Base-by-base conservation (phyloP, 1,284 basidiomycete species). In the Malassezia nana region DNA sequence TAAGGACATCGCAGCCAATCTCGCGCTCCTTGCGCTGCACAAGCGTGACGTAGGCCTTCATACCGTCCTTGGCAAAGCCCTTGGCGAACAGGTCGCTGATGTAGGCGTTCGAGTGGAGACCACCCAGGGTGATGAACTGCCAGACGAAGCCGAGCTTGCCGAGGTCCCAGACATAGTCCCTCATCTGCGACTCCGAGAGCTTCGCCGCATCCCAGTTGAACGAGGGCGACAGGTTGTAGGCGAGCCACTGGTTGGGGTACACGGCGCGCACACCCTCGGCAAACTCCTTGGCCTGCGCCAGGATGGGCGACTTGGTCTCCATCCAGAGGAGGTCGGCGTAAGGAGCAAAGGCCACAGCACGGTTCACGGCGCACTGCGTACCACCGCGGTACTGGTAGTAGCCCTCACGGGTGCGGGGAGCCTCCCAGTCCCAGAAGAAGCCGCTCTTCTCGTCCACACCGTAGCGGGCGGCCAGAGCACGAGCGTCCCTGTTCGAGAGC, bases 51-150 rank as follows among this genome's bases (percentile, higher is more conserved):
- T 82, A 82, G 2, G 80, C 80, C 74, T 81, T 80, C 80, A 82
- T 82, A 52, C 80, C 80, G 62, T 94, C 90, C 58, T 65, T 84
- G 41, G 88, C 84, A 74, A 84, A 98, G 45, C 84, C 81, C 66
- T 82, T 77, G 15, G 92, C 90, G 75, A 98, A 96, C 33, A 86
- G 78, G 75, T 96, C 90, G 65, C 85, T 89, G 75, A 98, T 98
- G 77, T 90, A 94, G 32, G 85, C 92, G 77, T 92, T 96, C 63
- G 90, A 92, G 76, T 98, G 92, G 49, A 96, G 80, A 62, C 94
- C 94, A 52, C 83, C 92, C 56, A 96, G 87, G 6, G 88, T 91
- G 68, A 98, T 96, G 80, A 98, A 96, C 75, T 96, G 92, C 90
- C 91, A 96, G 57, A 87, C 84, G 74, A 91, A 92, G 81, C 88